Evolutionary conservation across 2,329 filamentous ascomycete species (phyloP).

Genomic region (Aureobasidium sp.): DNA sequence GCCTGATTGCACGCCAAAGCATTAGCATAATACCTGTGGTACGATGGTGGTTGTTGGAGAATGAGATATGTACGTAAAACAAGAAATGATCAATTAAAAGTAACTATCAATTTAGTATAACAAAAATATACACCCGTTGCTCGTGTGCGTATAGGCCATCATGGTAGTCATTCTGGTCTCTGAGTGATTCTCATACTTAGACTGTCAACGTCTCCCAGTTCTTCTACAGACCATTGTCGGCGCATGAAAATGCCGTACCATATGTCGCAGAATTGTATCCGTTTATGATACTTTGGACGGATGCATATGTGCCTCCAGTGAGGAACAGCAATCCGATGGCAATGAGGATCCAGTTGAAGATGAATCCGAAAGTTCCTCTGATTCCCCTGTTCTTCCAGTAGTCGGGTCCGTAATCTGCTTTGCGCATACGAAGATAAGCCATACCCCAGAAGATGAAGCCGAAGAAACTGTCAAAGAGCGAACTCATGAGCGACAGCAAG

Average conservation of each 20-base stretch:
- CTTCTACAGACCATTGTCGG: conserved; percentile 46
- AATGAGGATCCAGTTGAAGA: conserved; percentile 65
- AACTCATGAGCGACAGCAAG: conserved; percentile 64
- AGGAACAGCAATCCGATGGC: conserved; percentile 71
- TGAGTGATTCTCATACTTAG: background rate
- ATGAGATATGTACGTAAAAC: background rate
- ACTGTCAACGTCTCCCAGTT: background rate
- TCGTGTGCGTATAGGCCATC: background rate
- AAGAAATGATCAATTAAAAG: background rate
- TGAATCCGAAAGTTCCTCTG: conserved; percentile 45
- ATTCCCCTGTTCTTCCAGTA: conserved; percentile 47
- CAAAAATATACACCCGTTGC: background rate
- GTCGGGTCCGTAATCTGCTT: conserved; percentile 49
- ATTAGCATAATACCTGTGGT: background rate
- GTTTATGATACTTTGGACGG: conserved; percentile 63
- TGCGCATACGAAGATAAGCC: conserved; percentile 68
- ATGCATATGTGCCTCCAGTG: conserved; percentile 66
- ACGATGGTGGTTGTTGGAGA: background rate
- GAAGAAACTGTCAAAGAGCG: conserved; percentile 85
- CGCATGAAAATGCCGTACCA: conserved; percentile 65
- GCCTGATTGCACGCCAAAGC: no score
- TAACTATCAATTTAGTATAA: conserved; percentile 7
- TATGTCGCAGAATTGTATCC: conserved; percentile 58
- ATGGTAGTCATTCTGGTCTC: background rate
- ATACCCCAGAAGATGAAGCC: conserved; percentile 94